Conservation (phyloP, 805 yeast species). For the Ogataea paradorogensis region DNA sequence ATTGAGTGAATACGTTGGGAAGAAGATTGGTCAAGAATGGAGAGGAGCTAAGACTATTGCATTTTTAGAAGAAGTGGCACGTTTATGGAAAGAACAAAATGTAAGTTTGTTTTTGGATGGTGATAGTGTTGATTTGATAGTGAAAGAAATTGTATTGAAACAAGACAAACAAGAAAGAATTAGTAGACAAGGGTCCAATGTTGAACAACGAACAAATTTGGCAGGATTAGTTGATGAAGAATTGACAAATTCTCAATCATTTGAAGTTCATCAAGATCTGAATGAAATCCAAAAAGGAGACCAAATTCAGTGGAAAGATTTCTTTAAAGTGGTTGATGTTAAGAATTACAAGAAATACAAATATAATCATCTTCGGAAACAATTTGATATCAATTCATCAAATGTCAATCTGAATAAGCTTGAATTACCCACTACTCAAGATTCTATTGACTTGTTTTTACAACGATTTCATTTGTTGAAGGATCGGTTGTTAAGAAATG, state of each 20-base stretch:
- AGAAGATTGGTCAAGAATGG: slow-evolving; percentile 84
- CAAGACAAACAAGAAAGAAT: slow-evolving; percentile 18
- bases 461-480: slow-evolving; percentile 59
- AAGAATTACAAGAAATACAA: slow-evolving; percentile 59
- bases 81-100: slow-evolving; percentile 84
- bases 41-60: slow-evolving; percentile 59
- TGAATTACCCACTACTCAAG: slow-evolving; percentile 22
- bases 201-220: not conserved
- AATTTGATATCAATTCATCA: slow-evolving; percentile 43
- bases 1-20: slow-evolving; percentile 74
- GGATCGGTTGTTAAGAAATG: slow-evolving; percentile 76
- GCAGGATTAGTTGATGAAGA: slow-evolving; percentile 1
- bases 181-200: slow-evolving; percentile 3
- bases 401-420: slow-evolving; percentile 4
- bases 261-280: slow-evolving; percentile 17
- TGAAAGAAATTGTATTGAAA: slow-evolving; percentile 46
- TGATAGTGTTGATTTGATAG: slow-evolving; percentile 57
- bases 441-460: slow-evolving; percentile 42
- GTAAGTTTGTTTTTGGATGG: slow-evolving; percentile 85
- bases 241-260: not conserved
- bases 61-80: slow-evolving; percentile 74
- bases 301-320: slow-evolving; percentile 64
- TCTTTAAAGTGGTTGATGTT: slow-evolving; percentile 63
- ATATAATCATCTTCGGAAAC: slow-evolving; percentile 62
- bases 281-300: slow-evolving; percentile 2